Evolutionary conservation across 352 stramenopile species (phyloP).

Genomic region (Phytophthora sp.): DNA sequence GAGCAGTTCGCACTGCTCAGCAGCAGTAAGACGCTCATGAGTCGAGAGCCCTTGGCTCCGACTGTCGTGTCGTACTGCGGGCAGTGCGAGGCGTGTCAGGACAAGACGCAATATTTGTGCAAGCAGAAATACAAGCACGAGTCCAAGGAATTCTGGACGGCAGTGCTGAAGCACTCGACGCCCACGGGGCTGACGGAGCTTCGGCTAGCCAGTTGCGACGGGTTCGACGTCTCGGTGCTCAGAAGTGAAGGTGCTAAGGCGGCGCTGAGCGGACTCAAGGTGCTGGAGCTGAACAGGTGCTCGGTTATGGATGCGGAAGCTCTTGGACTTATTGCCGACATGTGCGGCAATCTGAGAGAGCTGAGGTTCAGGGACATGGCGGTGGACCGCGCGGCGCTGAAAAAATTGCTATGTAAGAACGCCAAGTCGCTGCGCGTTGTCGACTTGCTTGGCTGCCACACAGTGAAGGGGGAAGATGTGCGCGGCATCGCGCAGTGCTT

Average conservation of each 20-base stretch:
- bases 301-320: conserved; percentile 47
- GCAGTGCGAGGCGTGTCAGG: conserved; percentile 49
- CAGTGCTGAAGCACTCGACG: conserved; percentile 47
- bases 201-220: conserved; percentile 56
- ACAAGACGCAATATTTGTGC: conserved; percentile 68
- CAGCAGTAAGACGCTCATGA: conserved; percentile 41
- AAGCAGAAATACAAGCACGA: conserved; percentile 34
- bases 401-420: conserved; percentile 56
- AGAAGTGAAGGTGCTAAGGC: conserved; percentile 19
- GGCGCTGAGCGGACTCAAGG: conserved; percentile 48
- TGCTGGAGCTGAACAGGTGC: conserved; percentile 73
- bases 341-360: conserved; percentile 60
- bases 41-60: conserved; percentile 47
- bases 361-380: conserved; percentile 77
- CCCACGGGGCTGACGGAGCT: conserved; percentile 52
- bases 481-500: conserved; percentile 46
- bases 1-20: conserved; percentile 70
- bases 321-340: conserved; percentile 42
- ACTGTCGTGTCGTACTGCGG: conserved; percentile 68
- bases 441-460: conserved; percentile 82
- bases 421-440: conserved; percentile 57
- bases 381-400: conserved; percentile 58
- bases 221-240: conserved; percentile 51
- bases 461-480: conserved; percentile 58
- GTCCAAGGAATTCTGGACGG: conserved; percentile 57